These are phyloP conservation scores for Solanum chiquidenum DNA, from an alignment of 257 asterid genomes.

Conservation along the genomic window DNA sequence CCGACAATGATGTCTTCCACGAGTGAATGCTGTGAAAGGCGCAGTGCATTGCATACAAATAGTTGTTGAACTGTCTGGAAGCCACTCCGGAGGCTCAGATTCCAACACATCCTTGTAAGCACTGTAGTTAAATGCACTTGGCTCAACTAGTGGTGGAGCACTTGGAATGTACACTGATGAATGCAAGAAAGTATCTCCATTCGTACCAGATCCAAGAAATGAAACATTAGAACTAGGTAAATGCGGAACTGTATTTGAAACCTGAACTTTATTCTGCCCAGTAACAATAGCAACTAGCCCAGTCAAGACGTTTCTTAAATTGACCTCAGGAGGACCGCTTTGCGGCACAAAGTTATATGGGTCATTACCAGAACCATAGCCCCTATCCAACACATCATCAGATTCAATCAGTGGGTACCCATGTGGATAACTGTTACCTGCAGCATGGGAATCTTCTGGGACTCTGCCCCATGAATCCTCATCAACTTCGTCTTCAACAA, in stretches of 20 bases:
- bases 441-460: not conserved
- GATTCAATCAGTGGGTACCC: slow-evolving; percentile 21
- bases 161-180: slow-evolving; percentile 90
- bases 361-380: slow-evolving; percentile 55
- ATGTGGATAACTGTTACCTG: slow-evolving; percentile 21
- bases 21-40: slow-evolving; percentile 78
- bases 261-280: slow-evolving; percentile 47
- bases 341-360: slow-evolving; percentile 22
- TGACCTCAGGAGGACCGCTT: slow-evolving; percentile 70
- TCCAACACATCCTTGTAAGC: slow-evolving; percentile 81
- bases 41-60: slow-evolving; percentile 92
- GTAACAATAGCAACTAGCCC: slow-evolving; percentile 72
- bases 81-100: slow-evolving; percentile 99
- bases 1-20: slow-evolving; percentile 98
- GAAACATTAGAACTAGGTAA: slow-evolving; percentile 61
- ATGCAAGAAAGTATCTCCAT: slow-evolving; percentile 80
- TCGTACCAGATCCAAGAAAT: slow-evolving; percentile 74
- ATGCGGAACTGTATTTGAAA: slow-evolving; percentile 22
- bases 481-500: slow-evolving; percentile 26
- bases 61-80: slow-evolving; percentile 76
- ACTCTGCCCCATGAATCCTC: not conserved
- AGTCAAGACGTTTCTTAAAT: slow-evolving; percentile 69
- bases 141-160: slow-evolving; percentile 90
- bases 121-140: slow-evolving; percentile 42
- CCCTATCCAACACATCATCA: slow-evolving; percentile 48